Evolutionary conservation across 805 yeast species (phyloP), one percentile per base, ranked within the genome.

Genomic region (Kregervanrija fluxuum): DNA sequence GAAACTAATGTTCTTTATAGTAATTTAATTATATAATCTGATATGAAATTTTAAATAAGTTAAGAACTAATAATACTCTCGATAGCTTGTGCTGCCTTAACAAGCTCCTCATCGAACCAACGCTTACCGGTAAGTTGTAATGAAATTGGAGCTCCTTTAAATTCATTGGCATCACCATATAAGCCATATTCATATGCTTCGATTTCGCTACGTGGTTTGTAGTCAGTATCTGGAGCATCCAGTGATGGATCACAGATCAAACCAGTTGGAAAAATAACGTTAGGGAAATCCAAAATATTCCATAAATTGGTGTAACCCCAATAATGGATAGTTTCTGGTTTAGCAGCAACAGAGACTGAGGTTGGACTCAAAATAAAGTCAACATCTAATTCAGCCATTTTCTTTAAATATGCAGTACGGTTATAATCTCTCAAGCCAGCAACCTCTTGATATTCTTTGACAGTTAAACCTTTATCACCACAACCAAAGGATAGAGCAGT

Each of bases 231-330:
- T 35, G 60, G 52, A 54, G 45, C 30, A 38, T 80, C 85, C 16
- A 70, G 45, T 6, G 49, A 48, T 30, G 80, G 76, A 53, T 79
- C 83, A 54, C 70, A 80, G 53, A 60, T 67, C 46, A 77, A 60
- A 4, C 80, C 74, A 4, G 82, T 71, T 52, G 82, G 84, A 63
- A 79, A 66, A 1, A 70, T 66, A 45, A 78, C 75, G 35, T 77
- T 73, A n/a, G 89, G 86, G 53, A 74, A 71, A 59, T 83, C 90
- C 47, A 81, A 59, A 44, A 82, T 54, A 61, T 83, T 82, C 77
- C 79, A 82, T 49, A 80, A 67, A 1, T 82, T 67, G 12, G 87
- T 79, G 67, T 83, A 83, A 1, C 85, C 80, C 86, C 88, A 83
- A 62, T 80, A 80, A 54, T 74, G 73, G 10, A 78, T 66, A 16